Base-by-base conservation (phyloP, 306 rosid genomes). In the Quercus dentata region DNA sequence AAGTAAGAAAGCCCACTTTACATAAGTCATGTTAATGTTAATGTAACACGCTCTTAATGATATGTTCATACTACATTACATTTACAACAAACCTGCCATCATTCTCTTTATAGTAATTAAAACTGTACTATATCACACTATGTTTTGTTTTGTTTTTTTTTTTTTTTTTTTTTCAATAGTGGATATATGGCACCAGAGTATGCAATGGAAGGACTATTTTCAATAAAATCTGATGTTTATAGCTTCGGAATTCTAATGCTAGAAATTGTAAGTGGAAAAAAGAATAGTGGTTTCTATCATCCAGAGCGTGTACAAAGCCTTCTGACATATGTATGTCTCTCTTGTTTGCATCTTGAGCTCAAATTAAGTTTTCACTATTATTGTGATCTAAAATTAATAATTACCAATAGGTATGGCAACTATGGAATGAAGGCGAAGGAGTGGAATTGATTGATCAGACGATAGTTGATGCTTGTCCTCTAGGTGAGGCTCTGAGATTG, bases 161-260 rank as follows among this genome's bases (percentile, higher is more conserved):
- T 33, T 5, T 6, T 35, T 35, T 5, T 35, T 12, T 61, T 46
- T 17, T 3, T 12, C 12, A 33, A 38, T 19, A 84, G 85, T 12
- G 70, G 80, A 49, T 84, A 80, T 4, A 84, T 84, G 85, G 41
- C 9, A 6, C 41, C 9, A 1, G 9, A 35, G 2, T 35, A 35
- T 35, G 41, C 9, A 35, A 35, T 35, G 9, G 9, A 35, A 35
- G 0, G 41, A 35, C 41, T 35, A 35, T 35, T 35, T 6, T 35
- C 41, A 35, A 35, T 35, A 35, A 35, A 35, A 8, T 35, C 2
- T 35, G 2, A 35, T 6, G 8, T 35, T 35, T 85, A 67, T 19
- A 74, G 81, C 15, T 85, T 85, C 18, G 80, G 85, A 33, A 76
- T 81, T 13, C 19, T 81, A 51, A 2, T 84, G 15, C 52, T 80